phyloP scores from a whole-genome alignment of 2,329 filamentous ascomycete species.

The Talaromyces verruculosus region DNA sequence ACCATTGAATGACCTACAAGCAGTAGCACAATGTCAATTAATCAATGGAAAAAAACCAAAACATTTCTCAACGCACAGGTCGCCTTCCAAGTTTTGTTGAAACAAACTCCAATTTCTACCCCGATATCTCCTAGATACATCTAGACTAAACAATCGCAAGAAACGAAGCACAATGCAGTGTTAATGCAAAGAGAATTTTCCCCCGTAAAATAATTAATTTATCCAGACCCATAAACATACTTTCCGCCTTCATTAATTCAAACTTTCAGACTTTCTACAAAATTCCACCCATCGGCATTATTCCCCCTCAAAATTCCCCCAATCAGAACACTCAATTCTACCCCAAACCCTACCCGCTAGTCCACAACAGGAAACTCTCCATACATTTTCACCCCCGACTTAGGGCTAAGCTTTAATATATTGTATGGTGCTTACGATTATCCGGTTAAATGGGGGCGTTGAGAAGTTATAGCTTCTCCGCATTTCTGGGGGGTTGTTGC shows the following conservation, averaged over 20 bases:
- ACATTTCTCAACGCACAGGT: too few relatives aligned
- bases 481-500: background rate
- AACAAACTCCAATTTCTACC: background rate
- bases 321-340: background rate
- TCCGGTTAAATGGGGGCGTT: background rate
- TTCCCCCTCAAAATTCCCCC: conserved; percentile 11
- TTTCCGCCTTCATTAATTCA: background rate
- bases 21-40: too few relatives aligned
- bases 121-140: background rate
- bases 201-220: background rate
- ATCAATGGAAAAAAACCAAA: too few relatives aligned
- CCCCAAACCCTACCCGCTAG: background rate
- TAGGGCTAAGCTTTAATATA: background rate
- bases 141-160: background rate
- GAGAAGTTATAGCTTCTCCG: conserved; percentile 1
- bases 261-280: background rate
- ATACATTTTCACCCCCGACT: background rate
- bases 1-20: too few relatives aligned
- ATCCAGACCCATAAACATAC: background rate
- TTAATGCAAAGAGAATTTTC: background rate
- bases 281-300: conserved; percentile 19
- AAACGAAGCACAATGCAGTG: background rate
- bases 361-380: conserved; percentile 5
- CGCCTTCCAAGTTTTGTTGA: background rate
- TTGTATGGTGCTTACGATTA: background rate